Base-by-base conservation (phyloP, 208 protist species). In the Vickermania ingenoplastis region DNA sequence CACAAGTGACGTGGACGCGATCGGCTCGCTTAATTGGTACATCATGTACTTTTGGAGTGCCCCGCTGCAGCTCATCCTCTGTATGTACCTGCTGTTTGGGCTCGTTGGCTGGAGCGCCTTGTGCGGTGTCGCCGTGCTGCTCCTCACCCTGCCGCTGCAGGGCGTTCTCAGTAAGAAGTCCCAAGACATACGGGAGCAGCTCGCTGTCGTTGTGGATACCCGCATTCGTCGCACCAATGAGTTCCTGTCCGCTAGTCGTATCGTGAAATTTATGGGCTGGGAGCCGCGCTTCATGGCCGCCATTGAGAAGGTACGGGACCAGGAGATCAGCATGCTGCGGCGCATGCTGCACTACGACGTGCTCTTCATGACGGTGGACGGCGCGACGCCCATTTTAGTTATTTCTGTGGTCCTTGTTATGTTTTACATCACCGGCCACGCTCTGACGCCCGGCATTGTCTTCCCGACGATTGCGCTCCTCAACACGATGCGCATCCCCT, bases 221-320 rank as follows among this genome's bases (percentile, higher is more conserved):
- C 86, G 95, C 54, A 61, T 97, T 27, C 92, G 94, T 64, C 61
- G 76, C 2, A 92, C 90, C 2, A 97, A 95, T 69, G 92, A 98
- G 65, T 81, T 97, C 36, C 62, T 98, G n/a, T 71, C 75, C 24
- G 83, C 79, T 1, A 96, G 97, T 2, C 79, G 91, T n/a, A 62
- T 97, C 0, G 86, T 89, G 29, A 98, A 98, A 76, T 78, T 97
- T 5, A 97, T 93, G 79, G 80, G 77, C n/a, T 97, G 91, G 90
- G 94, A 97, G 63, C 65, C 79, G 21, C 24, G 55, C 31, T 89
- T 96, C 28, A 5, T 79, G 0, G 29, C 58, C 1, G 14, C 41
- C 3, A 73, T 96, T 41, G 53, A 81, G 28, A 54, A 65, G n/a
- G 61, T 71, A 1, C 63, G 89, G 14, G 29, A 31, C 13, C 51